phyloP scores from a whole-genome alignment of 805 yeast species.

The Huiozyma sinensis region DNA sequence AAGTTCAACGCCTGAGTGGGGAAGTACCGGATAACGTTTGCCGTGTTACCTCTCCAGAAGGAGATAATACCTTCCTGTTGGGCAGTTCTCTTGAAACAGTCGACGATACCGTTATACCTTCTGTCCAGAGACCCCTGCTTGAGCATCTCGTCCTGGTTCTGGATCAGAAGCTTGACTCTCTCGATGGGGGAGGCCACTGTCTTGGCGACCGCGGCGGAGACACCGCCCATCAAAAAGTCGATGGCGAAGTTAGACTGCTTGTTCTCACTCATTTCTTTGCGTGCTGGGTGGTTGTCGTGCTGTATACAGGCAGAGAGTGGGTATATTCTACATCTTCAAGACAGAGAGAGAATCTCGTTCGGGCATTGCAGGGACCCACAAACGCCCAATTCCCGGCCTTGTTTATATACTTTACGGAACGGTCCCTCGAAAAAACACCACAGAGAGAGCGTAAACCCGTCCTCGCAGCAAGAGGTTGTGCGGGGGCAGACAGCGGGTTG shows the following conservation, averaged over 20 bases:
- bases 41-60: slow-evolving; percentile 99
- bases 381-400: too few relatives aligned
- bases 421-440: too few relatives aligned
- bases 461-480: too few relatives aligned
- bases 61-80: slow-evolving; percentile 85
- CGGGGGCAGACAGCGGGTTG: too few relatives aligned
- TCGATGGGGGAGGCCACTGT: slow-evolving; percentile 97
- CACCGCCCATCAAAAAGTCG: slow-evolving; percentile 87
- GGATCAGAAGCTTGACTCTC: slow-evolving; percentile 92
- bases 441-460: too few relatives aligned
- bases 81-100: slow-evolving; percentile 91
- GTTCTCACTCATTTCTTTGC: slow-evolving; percentile 21
- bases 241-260: slow-evolving; percentile 37
- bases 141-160: slow-evolving; percentile 96
- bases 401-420: too few relatives aligned
- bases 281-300: not conserved
- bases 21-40: slow-evolving; percentile 97
- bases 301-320: not conserved
- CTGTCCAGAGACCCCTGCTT: slow-evolving; percentile 90
- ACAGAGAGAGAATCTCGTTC: too few relatives aligned
- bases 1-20: slow-evolving; percentile 98
- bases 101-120: slow-evolving; percentile 82
- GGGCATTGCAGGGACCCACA: too few relatives aligned
- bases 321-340: too few relatives aligned
- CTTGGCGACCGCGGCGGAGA: slow-evolving; percentile 96